Conservation (phyloP, 495 filamentous ascomycete species). For the Corynascus novoguineensis region DNA sequence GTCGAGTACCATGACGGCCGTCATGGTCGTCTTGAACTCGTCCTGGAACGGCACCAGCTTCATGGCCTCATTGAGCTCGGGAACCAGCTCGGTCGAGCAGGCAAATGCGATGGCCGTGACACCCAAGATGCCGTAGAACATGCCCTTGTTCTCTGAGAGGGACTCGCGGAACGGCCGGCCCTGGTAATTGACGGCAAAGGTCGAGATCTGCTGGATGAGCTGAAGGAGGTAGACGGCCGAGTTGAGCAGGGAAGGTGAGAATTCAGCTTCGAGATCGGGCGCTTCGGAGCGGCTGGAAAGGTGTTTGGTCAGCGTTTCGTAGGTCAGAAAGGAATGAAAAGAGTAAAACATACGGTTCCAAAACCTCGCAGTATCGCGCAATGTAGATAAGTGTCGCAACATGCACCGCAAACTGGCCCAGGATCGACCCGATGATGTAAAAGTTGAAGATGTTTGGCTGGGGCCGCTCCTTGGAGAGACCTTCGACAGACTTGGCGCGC, state of each 20-base stretch:
- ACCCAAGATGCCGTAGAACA: conserved; percentile 93
- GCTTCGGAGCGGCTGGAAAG: conserved; percentile 54
- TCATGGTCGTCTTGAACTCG: conserved; percentile 87
- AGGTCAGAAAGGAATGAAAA: not conserved
- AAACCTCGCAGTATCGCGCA: conserved; percentile 74
- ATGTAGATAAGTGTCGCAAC: conserved; percentile 93
- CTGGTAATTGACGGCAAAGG: conserved; percentile 99
- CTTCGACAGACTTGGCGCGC: conserved; percentile 88
- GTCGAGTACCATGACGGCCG: conserved; percentile 78
- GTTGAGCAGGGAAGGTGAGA: conserved; percentile 90
- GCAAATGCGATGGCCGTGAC: conserved; percentile 88
- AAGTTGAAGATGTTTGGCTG: conserved; percentile 99
- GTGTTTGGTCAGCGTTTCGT: not conserved
- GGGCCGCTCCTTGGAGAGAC: conserved; percentile 91
- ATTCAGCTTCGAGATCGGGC: conserved; percentile 92
- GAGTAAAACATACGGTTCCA: conserved; percentile 64
- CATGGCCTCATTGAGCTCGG: conserved; percentile 91
- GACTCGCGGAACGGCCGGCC: conserved; percentile 95
- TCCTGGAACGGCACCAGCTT: conserved; percentile 85
- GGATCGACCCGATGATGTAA: conserved; percentile 96
- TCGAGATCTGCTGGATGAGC: conserved; percentile 98
- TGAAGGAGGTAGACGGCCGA: conserved; percentile 96
- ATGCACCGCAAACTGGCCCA: conserved; percentile 96
- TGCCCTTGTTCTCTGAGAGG: conserved; percentile 89
- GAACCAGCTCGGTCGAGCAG: conserved; percentile 93